Percentiles rank a stretch among this genome's conserved stretches.
Evolutionary conservation across 1,139 yeast species (phyloP).

Genomic region (Taphrina pruni): DNA sequence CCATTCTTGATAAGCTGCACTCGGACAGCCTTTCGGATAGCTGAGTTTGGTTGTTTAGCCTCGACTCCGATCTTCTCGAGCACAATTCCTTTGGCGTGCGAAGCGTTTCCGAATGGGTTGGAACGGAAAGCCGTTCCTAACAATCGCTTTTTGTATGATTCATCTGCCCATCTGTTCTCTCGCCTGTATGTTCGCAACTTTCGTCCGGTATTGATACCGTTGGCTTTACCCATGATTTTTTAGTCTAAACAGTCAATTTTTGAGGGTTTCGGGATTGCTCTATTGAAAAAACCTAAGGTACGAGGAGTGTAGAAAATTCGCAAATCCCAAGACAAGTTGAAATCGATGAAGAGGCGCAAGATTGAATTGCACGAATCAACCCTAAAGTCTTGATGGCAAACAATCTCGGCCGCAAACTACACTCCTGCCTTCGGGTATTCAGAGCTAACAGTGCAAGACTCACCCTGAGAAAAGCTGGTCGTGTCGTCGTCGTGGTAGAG

Average conservation of each 20-base stretch:
- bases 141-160: constrained; percentile 96
- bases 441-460: background rate
- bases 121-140: constrained; percentile 99
- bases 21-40: constrained; percentile 99
- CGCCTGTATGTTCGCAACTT: constrained; percentile 99
- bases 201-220: constrained; percentile 99
- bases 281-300: background rate
- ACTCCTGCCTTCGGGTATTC: background rate
- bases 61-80: constrained; percentile 99
- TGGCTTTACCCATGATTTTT: constrained; percentile 49
- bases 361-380: too few relatives aligned
- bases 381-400: too few relatives aligned
- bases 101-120: constrained; percentile 99
- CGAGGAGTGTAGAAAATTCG: background rate
- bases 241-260: background rate
- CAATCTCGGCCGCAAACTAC: background rate
- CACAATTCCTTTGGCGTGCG: constrained; percentile 99
- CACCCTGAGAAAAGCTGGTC: constrained; percentile 26
- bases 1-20: constrained; percentile 99
- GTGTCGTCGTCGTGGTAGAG: constrained; percentile 5
- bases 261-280: background rate
- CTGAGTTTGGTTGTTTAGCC: constrained; percentile 99
- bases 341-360: background rate
- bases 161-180: constrained; percentile 91
- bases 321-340: too few relatives aligned